Percentiles rank a stretch among this genome's conserved stretches.
phyloP scores from a whole-genome alignment of 177 flowering plant genomes.

The Vitis hybrid region DNA sequence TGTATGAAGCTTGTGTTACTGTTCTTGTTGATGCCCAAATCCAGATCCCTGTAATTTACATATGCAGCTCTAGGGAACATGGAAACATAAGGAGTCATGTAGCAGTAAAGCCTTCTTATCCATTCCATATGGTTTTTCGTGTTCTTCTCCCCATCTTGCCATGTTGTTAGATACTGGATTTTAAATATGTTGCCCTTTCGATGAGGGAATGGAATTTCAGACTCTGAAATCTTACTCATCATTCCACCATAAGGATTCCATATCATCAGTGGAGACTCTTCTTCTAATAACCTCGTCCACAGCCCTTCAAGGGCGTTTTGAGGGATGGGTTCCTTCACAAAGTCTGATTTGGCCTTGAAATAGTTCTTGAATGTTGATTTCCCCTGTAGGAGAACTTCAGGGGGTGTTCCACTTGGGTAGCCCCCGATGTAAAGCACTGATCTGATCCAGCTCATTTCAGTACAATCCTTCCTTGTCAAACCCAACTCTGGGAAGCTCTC shows the following conservation, averaged over 20 bases:
- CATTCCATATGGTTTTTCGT: constrained; percentile 4
- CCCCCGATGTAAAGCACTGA: constrained; percentile 17
- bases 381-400: constrained; percentile 13
- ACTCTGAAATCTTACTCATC: constrained; percentile 27
- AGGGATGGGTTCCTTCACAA: neutral
- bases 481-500: constrained; percentile 20
- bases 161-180: constrained; percentile 19
- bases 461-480: constrained; percentile 12
- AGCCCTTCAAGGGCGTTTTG: constrained; percentile 1
- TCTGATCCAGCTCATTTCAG: constrained; percentile 27
- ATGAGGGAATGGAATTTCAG: constrained; percentile 37
- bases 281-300: constrained; percentile 2
- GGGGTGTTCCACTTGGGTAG: neutral
- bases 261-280: neutral
- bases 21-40: constrained; percentile 16
- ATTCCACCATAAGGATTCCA: constrained; percentile 22
- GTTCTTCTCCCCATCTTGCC: constrained; percentile 14
- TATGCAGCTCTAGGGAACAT: constrained; percentile 25
- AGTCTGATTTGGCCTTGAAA: constrained; percentile 13
- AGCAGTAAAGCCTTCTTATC: constrained; percentile 16
- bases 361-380: neutral
- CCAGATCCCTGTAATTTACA: constrained; percentile 34
- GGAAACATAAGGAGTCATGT: constrained; percentile 25
- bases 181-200: constrained; percentile 26
- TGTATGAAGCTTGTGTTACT: neutral